These are phyloP conservation scores for Carex myosuroides DNA, from an alignment of 176 grass and related monocot species.

Conservation along the genomic window DNA sequence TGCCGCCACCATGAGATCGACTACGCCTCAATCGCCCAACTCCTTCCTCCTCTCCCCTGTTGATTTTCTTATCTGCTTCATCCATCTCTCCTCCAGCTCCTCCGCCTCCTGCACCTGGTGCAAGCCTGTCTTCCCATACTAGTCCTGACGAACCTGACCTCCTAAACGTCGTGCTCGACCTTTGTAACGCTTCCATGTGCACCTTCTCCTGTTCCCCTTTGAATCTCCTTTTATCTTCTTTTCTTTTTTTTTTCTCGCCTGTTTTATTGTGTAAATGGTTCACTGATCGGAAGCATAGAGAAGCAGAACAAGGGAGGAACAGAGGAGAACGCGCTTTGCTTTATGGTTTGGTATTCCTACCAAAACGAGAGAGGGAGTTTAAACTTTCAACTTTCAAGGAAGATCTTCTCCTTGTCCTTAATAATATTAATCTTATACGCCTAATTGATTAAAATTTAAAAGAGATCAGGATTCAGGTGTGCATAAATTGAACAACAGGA, in stretches of 20 bases:
- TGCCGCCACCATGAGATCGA: constrained; percentile 21
- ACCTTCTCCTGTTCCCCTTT: not conserved
- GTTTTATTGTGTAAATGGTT: constrained; percentile 10
- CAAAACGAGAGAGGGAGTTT: not conserved
- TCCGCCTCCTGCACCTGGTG: constrained; percentile 24
- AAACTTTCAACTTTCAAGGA: not conserved
- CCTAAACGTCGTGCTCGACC: constrained; percentile 79
- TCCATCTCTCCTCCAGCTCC: constrained; percentile 35
- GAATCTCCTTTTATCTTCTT: not conserved
- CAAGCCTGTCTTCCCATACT: constrained; percentile 69
- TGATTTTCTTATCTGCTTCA: constrained; percentile 4
- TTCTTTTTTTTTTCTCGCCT: not conserved
- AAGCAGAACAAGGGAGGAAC: not conserved
- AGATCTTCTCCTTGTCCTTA: not conserved
- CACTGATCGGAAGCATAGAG: not conserved
- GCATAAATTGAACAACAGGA: not conserved
- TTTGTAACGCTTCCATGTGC: constrained; percentile 65
- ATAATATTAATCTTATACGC: not conserved
- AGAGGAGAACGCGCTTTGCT: not conserved
- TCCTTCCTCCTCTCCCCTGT: not conserved
- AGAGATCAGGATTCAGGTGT: not conserved
- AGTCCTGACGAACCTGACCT: constrained; percentile 74
- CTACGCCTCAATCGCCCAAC: not conserved
- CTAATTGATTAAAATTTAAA: not conserved
- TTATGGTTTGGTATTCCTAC: constrained; percentile 1